Percentiles rank a stretch among this genome's conserved stretches.
These are phyloP conservation scores for Juglanconis juglandina DNA, from an alignment of 2,329 filamentous ascomycete genomes.

Conservation along the genomic window DNA sequence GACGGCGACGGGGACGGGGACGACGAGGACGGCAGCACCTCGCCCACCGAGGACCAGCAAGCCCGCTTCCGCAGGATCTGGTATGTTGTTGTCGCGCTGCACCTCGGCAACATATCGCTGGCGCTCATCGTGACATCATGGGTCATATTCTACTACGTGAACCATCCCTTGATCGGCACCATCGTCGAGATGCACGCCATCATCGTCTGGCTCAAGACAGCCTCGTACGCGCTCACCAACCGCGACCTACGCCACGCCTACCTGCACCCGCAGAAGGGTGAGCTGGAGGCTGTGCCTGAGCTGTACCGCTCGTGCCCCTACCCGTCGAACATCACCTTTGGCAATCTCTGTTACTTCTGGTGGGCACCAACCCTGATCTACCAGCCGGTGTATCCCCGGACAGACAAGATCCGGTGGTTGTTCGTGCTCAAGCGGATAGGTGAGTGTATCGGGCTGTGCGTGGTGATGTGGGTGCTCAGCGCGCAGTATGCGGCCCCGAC, in stretches of 20 bases:
- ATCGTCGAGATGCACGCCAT: conserved; percentile 87
- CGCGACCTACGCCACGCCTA: conserved; percentile 89
- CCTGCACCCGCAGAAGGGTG: conserved; percentile 68
- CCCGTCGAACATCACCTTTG: conserved; percentile 82
- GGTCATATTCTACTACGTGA: conserved; percentile 84
- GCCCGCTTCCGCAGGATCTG: conserved; percentile 71
- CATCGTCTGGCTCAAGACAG: conserved; percentile 93
- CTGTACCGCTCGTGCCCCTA: conserved; percentile 84
- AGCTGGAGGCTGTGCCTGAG: conserved; percentile 69
- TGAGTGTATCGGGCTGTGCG: conserved; percentile 73
- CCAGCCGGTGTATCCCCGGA: conserved; percentile 92
- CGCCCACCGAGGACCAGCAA: conserved; percentile 58
- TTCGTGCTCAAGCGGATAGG: conserved; percentile 81
- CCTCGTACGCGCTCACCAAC: conserved; percentile 95
- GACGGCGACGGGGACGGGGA: conserved; percentile 28
- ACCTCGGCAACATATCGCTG: conserved; percentile 78
- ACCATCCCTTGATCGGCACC: conserved; percentile 91
- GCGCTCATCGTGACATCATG: conserved; percentile 78
- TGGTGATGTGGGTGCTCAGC: conserved; percentile 92
- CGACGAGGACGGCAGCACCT: conserved; percentile 49
- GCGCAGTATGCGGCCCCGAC: conserved; percentile 93
- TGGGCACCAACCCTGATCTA: conserved; percentile 96
- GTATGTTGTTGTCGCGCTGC: conserved; percentile 74
- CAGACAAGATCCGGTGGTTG: conserved; percentile 74
- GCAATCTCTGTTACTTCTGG: conserved; percentile 93